Evolutionary conservation across 139 green algal species (phyloP), one percentile per base, ranked within the genome.

Genomic region (Micractinium conductrix): DNA sequence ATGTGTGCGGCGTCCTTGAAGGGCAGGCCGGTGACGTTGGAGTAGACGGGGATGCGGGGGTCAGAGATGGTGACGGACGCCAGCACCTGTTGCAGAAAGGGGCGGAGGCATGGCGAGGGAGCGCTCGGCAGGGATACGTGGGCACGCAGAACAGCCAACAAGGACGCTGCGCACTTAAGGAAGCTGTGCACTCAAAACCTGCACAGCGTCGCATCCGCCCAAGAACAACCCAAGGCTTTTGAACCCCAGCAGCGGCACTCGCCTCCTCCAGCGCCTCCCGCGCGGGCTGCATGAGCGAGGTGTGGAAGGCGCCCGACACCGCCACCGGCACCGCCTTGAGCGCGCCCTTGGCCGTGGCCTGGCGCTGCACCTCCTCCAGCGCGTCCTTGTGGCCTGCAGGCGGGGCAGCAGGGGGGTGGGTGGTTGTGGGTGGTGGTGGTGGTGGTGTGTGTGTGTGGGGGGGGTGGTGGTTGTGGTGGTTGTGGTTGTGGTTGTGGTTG

Each of bases 281-380:
- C 1, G 96, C 95, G 24, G 94, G 91, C 8, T 90, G 58, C 96
- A 98, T 98, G 45, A 98, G 90, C 50, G 84, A 38, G 2, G 95
- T 98, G 90, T 99, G 96, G 90, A 99, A 99, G 42, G 95, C 96
- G 53, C 96, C 96, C 45, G 85, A 93, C 40, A 99, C 96, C 1
- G 95, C 90, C 76, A 98, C 83, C 4, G 74, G 80, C 48, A 89
- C 71, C 2, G 88, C 92, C 87, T 98, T 99, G 35, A 98, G 87
- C 2, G 96, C 96, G 26, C 96, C 96, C 50, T 84, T 86, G 12
- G 78, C 86, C 8, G 84, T 91, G 42, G 96, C 95, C 45, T 85
- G 21, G 42, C 88, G 81, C 37, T 88, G 48, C 26, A 94, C 90
- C 42, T 89, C 79, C 44, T 95, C 91, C 53, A 99, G 87, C 6